Evolutionary conservation across 2,329 filamentous ascomycete genomes (phyloP).

Genomic region (Aspergillus ochraceoroseus): DNA sequence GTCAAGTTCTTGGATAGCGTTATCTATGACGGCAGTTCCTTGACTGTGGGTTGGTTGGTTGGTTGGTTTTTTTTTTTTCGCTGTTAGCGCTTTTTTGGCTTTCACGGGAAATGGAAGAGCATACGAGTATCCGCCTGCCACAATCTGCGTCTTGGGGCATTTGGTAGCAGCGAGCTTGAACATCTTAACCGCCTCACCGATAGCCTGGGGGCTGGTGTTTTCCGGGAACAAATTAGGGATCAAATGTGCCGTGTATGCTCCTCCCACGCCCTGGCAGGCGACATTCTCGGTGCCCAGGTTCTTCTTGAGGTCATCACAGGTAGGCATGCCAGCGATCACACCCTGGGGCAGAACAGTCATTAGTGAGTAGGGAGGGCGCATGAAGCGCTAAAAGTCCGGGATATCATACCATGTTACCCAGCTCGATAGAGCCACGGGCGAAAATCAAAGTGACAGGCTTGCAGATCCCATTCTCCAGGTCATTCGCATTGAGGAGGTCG

Average conservation of each 20-base stretch:
- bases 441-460: constrained; percentile 47
- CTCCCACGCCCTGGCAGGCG: constrained; percentile 44
- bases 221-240: constrained; percentile 37
- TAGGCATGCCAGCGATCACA: constrained; percentile 29
- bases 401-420: constrained; percentile 46
- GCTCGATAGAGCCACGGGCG: constrained; percentile 48
- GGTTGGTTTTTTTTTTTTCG: no score
- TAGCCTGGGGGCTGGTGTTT: constrained; percentile 34
- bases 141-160: constrained; percentile 45
- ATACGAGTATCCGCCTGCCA: constrained; percentile 41
- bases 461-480: constrained; percentile 41
- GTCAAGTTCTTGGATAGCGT: constrained; percentile 36
- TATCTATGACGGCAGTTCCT: constrained; percentile 45
- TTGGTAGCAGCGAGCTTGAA: constrained; percentile 42
- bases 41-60: constrained; percentile 21
- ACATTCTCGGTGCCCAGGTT: constrained; percentile 19
- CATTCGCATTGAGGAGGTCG: no score
- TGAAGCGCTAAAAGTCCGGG: no score
- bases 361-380: background rate
- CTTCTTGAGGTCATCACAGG: constrained; percentile 26
- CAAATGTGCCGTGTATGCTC: constrained; percentile 40
- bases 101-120: background rate
- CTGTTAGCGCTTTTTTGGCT: no score
- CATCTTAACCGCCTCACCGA: constrained; percentile 42
- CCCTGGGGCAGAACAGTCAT: constrained; percentile 20